Base-by-base conservation (phyloP, 768 basidiomycete species). In the Podaxis sp. region DNA sequence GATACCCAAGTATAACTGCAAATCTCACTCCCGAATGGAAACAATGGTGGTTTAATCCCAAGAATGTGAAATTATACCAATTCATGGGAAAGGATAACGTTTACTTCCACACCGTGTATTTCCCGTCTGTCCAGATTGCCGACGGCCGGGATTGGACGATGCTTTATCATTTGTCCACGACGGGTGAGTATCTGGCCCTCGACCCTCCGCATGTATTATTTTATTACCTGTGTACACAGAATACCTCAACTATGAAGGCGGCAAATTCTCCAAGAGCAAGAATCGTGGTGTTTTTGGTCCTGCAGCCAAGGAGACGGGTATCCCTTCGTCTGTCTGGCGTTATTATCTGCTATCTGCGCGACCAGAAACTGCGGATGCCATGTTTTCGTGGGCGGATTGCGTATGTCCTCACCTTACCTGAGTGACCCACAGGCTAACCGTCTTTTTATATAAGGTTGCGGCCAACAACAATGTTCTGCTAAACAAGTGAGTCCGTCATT, bases 11-110 rank as follows among this genome's bases (percentile, higher is more conserved):
- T 73, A 98, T 99, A 64, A 99, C 97, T 1, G 94, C 95, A 55
- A 90, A 89, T 70, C 95, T 95, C 77, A 96, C 93, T 37, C 79
- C 89, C 18, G 89, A 97, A 64, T 99, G 97, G 97, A 86, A 89
- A 73, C 82, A 86, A 72, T 99, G 97, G 97, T 99, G 97, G 97
- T 86, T 90, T 69, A 90, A 95, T 69, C 90, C 89, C 1, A 80
- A 92, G 65, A 81, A 98, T 67, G 95, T 99, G 61, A 81, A 85
- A 66, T 78, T 98, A 54, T 97, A 93, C 76, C 96, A 99, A 73
- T 99, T 99, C 80, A 99, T 99, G 97, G 97, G 97, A 70, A 99
- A 99, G 77, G 96, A 98, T 72, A 98, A 95, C 63, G 93, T 95
- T 53, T 98, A 96, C 74, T 99, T 99, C 85, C 97, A 99, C 73